Percentiles rank a stretch among this genome's conserved stretches.
These are phyloP conservation scores for Panus rudis DNA, from an alignment of 768 basidiomycete species.

Conservation along the genomic window DNA sequence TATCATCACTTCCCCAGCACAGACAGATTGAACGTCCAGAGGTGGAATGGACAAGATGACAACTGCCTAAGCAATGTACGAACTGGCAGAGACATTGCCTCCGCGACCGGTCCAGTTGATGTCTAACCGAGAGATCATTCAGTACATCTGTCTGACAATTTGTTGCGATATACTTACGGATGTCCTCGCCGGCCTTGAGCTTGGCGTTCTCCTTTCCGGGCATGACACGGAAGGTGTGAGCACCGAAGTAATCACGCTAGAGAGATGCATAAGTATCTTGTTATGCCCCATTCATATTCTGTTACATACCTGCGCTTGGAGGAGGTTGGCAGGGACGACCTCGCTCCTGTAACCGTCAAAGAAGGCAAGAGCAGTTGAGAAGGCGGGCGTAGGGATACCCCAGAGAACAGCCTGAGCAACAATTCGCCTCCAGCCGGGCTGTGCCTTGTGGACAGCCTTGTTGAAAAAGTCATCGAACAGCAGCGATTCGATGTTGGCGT, in stretches of 20 bases:
- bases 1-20: too few relatives aligned
- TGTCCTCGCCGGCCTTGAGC: constrained; percentile 76
- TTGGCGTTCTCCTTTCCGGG: constrained; percentile 85
- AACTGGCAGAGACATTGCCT: constrained; percentile 85
- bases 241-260: constrained; percentile 97
- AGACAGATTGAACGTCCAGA: too few relatives aligned
- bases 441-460: constrained; percentile 90
- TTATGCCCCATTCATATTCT: background rate
- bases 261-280: constrained; percentile 4
- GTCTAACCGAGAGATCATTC: constrained; percentile 42
- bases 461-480: constrained; percentile 98
- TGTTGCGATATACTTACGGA: constrained; percentile 51
- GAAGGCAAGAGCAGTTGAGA: constrained; percentile 96
- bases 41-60: too few relatives aligned
- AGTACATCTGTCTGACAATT: constrained; percentile 1
- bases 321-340: constrained; percentile 85
- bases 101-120: constrained; percentile 99
- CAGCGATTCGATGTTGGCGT: constrained; percentile 77
- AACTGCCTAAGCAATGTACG: constrained; percentile 77
- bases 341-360: constrained; percentile 99
- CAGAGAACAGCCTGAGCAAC: constrained; percentile 94
- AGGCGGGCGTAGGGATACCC: constrained; percentile 97
- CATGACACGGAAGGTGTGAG: constrained; percentile 94
- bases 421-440: constrained; percentile 97
- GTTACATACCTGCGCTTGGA: constrained; percentile 77